These are phyloP conservation scores for Sambucus nigra DNA, from an alignment of 129 eudicot species.

Conservation along the genomic window DNA sequence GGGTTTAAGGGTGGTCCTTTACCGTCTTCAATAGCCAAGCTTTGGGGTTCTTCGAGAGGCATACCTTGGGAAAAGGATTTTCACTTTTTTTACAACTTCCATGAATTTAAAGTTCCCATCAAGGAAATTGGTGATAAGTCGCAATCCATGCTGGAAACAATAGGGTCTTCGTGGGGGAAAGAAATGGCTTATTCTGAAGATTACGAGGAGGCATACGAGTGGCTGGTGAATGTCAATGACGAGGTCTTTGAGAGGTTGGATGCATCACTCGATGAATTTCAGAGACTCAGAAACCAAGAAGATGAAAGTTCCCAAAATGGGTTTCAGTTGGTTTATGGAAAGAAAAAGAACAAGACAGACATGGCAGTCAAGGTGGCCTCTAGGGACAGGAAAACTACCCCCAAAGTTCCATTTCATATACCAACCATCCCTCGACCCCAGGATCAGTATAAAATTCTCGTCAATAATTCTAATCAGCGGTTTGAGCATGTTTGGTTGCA, in stretches of 20 bases:
- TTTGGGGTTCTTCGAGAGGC: constrained; percentile 48
- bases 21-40: constrained; percentile 37
- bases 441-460: constrained; percentile 67
- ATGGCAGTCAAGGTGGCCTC: constrained; percentile 46
- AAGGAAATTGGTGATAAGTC: constrained; percentile 23
- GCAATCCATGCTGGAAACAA: constrained; percentile 21
- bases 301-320: constrained; percentile 42
- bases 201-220: constrained; percentile 35
- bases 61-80: constrained; percentile 57
- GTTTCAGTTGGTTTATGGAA: constrained; percentile 69
- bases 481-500: constrained; percentile 79
- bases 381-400: constrained; percentile 25
- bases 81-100: constrained; percentile 48
- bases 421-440: constrained; percentile 65
- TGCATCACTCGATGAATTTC: constrained; percentile 46
- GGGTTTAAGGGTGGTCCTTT: constrained; percentile 19
- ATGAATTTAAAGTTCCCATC: constrained; percentile 45
- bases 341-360: constrained; percentile 36
- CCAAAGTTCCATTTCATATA: constrained; percentile 70
- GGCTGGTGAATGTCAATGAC: constrained; percentile 56
- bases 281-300: constrained; percentile 27
- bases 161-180: constrained; percentile 37
- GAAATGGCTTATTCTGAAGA: constrained; percentile 28
- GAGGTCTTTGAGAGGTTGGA: constrained; percentile 56
- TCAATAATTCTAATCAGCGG: constrained; percentile 64